Percentiles rank a stretch among this genome's conserved stretches.
Conservation (phyloP, 2,329 filamentous ascomycete species). For the Colletotrichum ledebouriae region DNA sequence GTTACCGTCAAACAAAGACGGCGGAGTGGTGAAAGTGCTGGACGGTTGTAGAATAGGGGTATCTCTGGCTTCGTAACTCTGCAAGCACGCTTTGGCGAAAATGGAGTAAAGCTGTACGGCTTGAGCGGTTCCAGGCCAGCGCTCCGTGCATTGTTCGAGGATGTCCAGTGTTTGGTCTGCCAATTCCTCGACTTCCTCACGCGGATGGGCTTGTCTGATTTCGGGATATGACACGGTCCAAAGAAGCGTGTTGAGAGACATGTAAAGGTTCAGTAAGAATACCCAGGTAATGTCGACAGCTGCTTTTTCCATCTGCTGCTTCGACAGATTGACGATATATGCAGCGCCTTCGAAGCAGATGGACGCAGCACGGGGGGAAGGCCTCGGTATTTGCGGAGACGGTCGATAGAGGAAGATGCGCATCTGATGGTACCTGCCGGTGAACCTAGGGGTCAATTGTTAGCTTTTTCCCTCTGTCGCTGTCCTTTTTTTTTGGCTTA, state of each 20-base stretch:
- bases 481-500: conserved; percentile 57
- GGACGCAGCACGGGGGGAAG: conserved; percentile 81
- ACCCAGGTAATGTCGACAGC: conserved; percentile 94
- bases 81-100: conserved; percentile 86
- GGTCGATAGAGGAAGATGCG: conserved; percentile 89
- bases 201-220: conserved; percentile 78
- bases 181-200: conserved; percentile 82
- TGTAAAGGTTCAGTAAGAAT: conserved; percentile 89
- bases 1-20: conserved; percentile 63
- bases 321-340: conserved; percentile 85
- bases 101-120: conserved; percentile 90
- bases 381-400: conserved; percentile 90
- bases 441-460: conserved; percentile 63
- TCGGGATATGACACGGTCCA: conserved; percentile 93
- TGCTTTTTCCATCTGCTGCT: conserved; percentile 81
- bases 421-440: conserved; percentile 85
- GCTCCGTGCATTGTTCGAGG: conserved; percentile 82
- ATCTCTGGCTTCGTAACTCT: conserved; percentile 80
- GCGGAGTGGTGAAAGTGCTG: conserved; percentile 58
- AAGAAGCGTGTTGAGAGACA: conserved; percentile 90
- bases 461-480: neutral
- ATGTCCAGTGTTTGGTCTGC: conserved; percentile 82
- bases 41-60: conserved; percentile 51
- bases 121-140: conserved; percentile 91
- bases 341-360: conserved; percentile 87